These are phyloP conservation scores for Cutaneotrichosporon curvatum DNA, from an alignment of 1,284 basidiomycete species.

Conservation along the genomic window DNA sequence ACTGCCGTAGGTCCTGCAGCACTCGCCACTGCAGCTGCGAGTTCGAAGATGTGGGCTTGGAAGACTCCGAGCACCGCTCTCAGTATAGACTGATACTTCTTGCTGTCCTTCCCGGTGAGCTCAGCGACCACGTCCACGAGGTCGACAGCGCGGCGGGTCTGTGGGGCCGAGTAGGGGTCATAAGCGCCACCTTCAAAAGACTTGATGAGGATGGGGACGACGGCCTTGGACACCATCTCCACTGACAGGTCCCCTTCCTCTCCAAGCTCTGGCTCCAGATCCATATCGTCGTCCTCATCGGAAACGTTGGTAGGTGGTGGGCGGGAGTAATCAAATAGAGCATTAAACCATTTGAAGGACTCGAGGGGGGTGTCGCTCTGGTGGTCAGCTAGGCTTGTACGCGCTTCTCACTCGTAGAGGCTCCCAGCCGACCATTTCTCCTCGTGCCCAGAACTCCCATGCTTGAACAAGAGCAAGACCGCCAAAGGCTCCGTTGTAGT, in stretches of 20 bases:
- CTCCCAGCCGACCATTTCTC: constrained; percentile 82
- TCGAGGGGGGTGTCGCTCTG: constrained; percentile 61
- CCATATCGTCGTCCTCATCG: constrained; percentile 41
- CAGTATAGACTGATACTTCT: constrained; percentile 60
- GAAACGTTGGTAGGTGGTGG: constrained; percentile 35
- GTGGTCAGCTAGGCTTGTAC: background rate
- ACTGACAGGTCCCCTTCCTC: constrained; percentile 81
- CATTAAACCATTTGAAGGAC: constrained; percentile 73
- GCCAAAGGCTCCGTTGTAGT: constrained; percentile 81
- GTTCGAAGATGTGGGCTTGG: constrained; percentile 52
- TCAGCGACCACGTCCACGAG: constrained; percentile 73
- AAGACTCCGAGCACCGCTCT: constrained; percentile 60
- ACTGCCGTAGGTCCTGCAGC: constrained; percentile 32
- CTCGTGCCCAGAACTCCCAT: constrained; percentile 91
- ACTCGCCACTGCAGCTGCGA: constrained; percentile 48
- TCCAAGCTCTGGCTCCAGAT: constrained; percentile 56
- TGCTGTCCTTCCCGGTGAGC: constrained; percentile 59
- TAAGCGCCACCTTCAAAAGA: constrained; percentile 65
- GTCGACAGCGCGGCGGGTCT: constrained; percentile 62
- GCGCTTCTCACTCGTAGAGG: constrained; percentile 61
- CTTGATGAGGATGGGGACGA: constrained; percentile 68
- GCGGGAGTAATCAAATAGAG: constrained; percentile 69
- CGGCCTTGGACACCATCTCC: constrained; percentile 74
- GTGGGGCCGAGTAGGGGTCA: constrained; percentile 69
- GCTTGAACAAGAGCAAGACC: constrained; percentile 79